These are phyloP conservation scores for Astraeus odoratus DNA, from an alignment of 768 basidiomycete genomes.

Conservation along the genomic window DNA sequence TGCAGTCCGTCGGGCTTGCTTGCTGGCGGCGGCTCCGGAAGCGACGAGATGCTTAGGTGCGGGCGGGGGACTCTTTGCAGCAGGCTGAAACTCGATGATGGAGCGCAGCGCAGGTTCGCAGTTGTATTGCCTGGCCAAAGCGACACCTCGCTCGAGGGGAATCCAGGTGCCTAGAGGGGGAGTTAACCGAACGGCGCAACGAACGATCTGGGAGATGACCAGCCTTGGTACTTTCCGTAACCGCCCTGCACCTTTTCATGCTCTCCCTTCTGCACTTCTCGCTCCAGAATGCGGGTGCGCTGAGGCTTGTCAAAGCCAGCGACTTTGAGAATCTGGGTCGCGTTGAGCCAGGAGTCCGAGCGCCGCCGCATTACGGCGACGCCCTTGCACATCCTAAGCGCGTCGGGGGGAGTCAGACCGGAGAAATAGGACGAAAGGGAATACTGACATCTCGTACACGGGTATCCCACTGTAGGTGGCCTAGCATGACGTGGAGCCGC, in stretches of 20 bases:
- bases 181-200: not conserved
- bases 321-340: conserved; percentile 98
- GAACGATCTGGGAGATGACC: conserved; percentile 16
- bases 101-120: conserved; percentile 83
- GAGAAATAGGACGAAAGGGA: conserved; percentile 28
- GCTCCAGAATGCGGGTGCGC: conserved; percentile 91
- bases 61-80: conserved; percentile 84
- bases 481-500: conserved; percentile 31
- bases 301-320: conserved; percentile 99
- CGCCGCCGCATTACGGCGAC: conserved; percentile 98
- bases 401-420: conserved; percentile 30
- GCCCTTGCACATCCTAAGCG: conserved; percentile 84
- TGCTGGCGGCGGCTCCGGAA: conserved; percentile 39
- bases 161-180: conserved; percentile 89
- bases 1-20: conserved; percentile 22
- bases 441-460: conserved; percentile 81
- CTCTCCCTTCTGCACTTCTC: conserved; percentile 97
- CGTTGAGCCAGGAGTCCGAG: conserved; percentile 96
- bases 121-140: conserved; percentile 86
- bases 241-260: conserved; percentile 99
- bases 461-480: conserved; percentile 92
- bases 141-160: conserved; percentile 84
- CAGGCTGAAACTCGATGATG: conserved; percentile 90
- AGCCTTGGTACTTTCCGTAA: conserved; percentile 99
- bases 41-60: conserved; percentile 95